Base-by-base conservation (phyloP, 495 filamentous ascomycete species). In the Cercophora scortea region DNA sequence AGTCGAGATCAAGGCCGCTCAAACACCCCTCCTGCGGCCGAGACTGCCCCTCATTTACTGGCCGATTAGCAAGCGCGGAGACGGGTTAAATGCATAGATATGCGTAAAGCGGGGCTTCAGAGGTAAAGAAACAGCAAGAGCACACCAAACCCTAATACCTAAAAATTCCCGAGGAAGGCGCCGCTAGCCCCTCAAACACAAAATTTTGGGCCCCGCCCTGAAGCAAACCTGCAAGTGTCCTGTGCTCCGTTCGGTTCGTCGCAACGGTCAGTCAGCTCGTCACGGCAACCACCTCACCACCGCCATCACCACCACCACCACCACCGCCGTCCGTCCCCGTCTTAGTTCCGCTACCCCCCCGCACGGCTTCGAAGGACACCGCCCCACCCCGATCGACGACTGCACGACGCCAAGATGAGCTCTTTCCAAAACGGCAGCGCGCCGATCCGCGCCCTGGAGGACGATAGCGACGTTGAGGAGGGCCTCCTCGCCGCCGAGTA, bases 401-500 rank as follows among this genome's bases (percentile, higher is more conserved):
- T 32, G 32, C 9, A 42, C 16, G 8, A 34, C 34, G 43, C 44
- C 35, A 32, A 53, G 32, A 81, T 80, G 77, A 77, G 71, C 60
- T 70, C 59, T 59, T 72, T 75, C 64, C 69, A 75, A 56, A 79
- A 74, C 56, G 71, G 72, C 56, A 67, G 68, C 56, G 71, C 73
- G 61, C 71, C 78, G 42, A 60, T 67, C 56, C 75, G 78, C 66
- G 65, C 74, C 54, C 68, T 86, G 59, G 84, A 84, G 52, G 85
- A 92, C 71, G 88, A 90, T 62, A 92, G 88, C 60, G 90, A 96
- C 69, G 85, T 87, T 52, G 90, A 96, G 72, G 90, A 96, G 80
- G 90, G 95, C 72, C 86, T 88, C 57, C 79, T 96, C 53, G 90
- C 88, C 64, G 87, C 88, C 72, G 90, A 96, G 74, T 95, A 95